phyloP scores from a whole-genome alignment of 2,329 filamentous ascomycete genomes.

The Diaporthe longicolla region DNA sequence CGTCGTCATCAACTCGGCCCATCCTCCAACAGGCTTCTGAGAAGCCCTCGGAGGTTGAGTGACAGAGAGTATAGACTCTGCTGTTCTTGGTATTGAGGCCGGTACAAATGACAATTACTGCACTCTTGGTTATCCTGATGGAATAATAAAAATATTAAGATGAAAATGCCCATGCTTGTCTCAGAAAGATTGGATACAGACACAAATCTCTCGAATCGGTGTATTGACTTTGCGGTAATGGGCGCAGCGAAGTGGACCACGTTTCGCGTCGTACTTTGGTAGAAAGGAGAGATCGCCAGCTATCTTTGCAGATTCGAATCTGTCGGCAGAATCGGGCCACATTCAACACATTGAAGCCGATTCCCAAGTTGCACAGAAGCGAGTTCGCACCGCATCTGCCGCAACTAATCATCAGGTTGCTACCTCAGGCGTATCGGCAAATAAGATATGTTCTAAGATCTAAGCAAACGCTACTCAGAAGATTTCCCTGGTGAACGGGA shows the following conservation, averaged over 20 bases:
- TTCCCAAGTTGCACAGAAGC: too few species aligned
- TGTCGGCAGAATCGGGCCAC: too few species aligned
- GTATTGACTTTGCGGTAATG: neutral
- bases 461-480: neutral
- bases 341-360: too few species aligned
- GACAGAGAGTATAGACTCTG: neutral
- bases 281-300: neutral
- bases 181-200: neutral
- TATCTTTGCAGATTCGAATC: too few species aligned
- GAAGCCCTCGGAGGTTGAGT: neutral
- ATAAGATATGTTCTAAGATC: conserved; percentile 6
- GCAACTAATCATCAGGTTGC: neutral
- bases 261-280: neutral
- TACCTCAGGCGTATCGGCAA: neutral
- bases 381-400: too few species aligned
- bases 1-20: neutral
- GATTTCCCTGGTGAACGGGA: neutral
- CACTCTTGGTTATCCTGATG: conserved; percentile 13
- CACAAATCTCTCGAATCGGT: neutral
- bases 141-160: conserved; percentile 16
- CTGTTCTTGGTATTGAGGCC: neutral
- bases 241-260: neutral
- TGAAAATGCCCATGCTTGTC: conserved; percentile 4
- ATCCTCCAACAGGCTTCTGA: neutral
- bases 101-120: neutral